Conservation (phyloP, 352 stramenopile species). For the Globisporangium carolinianum region DNA sequence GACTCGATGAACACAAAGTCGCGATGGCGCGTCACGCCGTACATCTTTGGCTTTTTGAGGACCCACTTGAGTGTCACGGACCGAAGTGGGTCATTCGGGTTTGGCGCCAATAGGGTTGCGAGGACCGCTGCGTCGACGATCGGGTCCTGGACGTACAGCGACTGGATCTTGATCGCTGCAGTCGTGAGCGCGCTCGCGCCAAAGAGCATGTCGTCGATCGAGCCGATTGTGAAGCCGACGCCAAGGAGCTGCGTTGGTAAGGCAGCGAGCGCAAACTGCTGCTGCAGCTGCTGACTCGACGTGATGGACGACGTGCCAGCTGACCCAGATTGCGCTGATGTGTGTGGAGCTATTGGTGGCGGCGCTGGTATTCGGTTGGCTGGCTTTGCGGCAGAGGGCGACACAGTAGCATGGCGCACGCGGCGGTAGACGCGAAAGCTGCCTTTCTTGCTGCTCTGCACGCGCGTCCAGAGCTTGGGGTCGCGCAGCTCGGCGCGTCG, state of each 20-base stretch:
- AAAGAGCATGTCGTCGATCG: conserved; percentile 21
- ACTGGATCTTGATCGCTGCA: conserved; percentile 19
- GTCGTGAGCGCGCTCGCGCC: conserved; percentile 12
- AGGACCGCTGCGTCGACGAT: conserved; percentile 16
- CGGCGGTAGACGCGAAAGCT: conserved; percentile 15
- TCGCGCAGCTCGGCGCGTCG: conserved; percentile 13
- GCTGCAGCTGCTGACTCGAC: neutral
- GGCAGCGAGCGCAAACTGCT: neutral
- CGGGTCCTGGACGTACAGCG: conserved; percentile 15
- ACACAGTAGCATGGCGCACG: conserved; percentile 1
- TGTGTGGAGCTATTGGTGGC: too few relatives aligned
- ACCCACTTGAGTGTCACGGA: conserved; percentile 19
- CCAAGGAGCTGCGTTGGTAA: conserved; percentile 20
- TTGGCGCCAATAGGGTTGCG: conserved; percentile 10
- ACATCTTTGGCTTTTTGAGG: conserved; percentile 15
- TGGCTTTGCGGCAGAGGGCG: neutral
- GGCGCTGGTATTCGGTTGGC: neutral
- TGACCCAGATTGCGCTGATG: too few relatives aligned
- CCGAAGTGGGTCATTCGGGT: conserved; percentile 11
- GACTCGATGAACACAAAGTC: conserved; percentile 21
- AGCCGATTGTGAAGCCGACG: conserved; percentile 14
- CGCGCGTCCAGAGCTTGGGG: conserved; percentile 10
- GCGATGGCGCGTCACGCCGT: conserved; percentile 13
- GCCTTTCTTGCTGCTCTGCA: conserved; percentile 11
- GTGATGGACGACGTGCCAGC: neutral